Evolutionary conservation across 2,329 filamentous ascomycete genomes (phyloP), one percentile per base, ranked within the genome.

Genomic region (Ascocoryne sarcoides): DNA sequence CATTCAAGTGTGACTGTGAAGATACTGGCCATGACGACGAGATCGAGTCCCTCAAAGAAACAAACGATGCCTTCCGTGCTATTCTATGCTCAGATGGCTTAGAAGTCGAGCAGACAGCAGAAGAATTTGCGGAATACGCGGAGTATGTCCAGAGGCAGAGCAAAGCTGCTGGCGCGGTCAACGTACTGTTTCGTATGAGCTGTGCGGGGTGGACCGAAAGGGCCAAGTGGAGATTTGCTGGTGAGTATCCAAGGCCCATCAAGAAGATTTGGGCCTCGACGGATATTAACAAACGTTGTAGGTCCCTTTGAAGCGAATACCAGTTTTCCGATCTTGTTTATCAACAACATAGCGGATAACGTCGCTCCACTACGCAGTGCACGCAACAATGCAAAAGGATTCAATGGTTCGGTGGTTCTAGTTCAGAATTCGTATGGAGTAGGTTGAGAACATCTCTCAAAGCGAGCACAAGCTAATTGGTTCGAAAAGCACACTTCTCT

Each of bases 131-230:
- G 4, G n/a, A 21, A 3, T 60, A 60, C 37, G 41, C 53, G 0
- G 36, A 45, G 4, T 39, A 36, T 4, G 20, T 56, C 4, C 26
- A 53, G 15, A 43, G 54, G 0, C 59, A 66, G 5, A 71, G 68
- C 45, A 55, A 53, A 1, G 60, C 60, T 10, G 62, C 65, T 0
- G 71, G 71, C 0, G 66, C 65, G 0, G 59, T 65, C 5, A 67
- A 68, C 43, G 58, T 63, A 0, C 54, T 61, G 3, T 65, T 49
- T 48, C 61, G 56, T 35, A 46, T 64, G 36, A 53, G 39, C 1
- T 65, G 62, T 42, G 44, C 60, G 7, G 61, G 59, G 3, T 55
- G 61, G 47, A 55, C 45, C 4, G 37, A 54, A 1, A 45, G 53
- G 28, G 54, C 60, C 1, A 63, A 60, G 39, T 57, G 52, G 49